Evolutionary conservation across 148 eudicot genomes (phyloP), one percentile per base, ranked within the genome.

Genomic region (Salicornia ramosissima): DNA sequence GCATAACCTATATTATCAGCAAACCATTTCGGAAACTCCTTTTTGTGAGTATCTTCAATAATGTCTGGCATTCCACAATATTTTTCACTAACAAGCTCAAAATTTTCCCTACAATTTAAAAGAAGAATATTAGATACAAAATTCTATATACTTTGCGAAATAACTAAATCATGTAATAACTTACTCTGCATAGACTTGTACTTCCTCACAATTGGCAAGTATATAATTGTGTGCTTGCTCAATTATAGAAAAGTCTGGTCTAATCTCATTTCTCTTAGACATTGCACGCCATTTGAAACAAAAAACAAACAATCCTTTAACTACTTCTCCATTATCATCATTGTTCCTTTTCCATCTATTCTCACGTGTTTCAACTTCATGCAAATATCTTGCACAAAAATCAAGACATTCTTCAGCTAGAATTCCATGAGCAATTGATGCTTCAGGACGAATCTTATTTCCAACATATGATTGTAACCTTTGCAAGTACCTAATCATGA

Each of bases 121-220:
- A 24, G 2, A 0, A 3, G 2, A 39, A 39, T 39, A 39, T 39
- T 40, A 21, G 2, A 43, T 5, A 19, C 19, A 2, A 24, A 42
- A n/a, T 9, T 24, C 2, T 39, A 9, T 39, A 39, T 39, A 39
- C 42, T 39, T 39, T n/a, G n/a, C 4, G 4, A 39, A 3, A 9
- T 39, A 39, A 39, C 42, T 39, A 39, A 39, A 3, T 39, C 42
- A 39, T n/a, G n/a, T n/a, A n/a, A n/a, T n/a, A n/a, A 49, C 69
- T 28, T 66, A 66, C 43, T 28, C 0, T 7, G 16, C 36, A 66
- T 66, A 66, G 16, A 66, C 69, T 47, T 66, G 42, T 43, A 66
- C 57, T 47, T 66, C 69, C 8, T 66, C 69, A 21, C 57, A 66
- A n/a, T 66, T 66, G 0, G 21, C 54, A 11, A 66, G 18, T 2